Evolutionary conservation across 176 grass and related monocot species (phyloP).

Genomic region (Dactylis glomerata): DNA sequence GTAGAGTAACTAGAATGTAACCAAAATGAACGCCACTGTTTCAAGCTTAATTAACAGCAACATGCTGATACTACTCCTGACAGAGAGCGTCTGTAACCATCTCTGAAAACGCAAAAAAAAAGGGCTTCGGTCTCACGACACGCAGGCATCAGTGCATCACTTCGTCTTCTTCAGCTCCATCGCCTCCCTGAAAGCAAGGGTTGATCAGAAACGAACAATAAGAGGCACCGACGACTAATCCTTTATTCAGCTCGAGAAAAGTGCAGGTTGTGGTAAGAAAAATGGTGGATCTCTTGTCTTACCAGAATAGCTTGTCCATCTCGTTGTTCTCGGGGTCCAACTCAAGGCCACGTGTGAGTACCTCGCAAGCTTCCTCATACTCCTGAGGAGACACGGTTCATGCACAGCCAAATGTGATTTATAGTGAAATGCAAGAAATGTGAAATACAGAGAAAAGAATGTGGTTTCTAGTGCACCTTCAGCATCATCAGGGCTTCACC

Average conservation of each 20-base stretch:
- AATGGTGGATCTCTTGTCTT: not conserved
- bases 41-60: not conserved
- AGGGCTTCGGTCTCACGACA: not conserved
- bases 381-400: not conserved
- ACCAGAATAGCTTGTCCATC: constrained; percentile 13
- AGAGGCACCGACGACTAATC: not conserved
- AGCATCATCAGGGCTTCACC: constrained; percentile 33
- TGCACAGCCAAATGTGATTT: not conserved
- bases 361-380: not conserved
- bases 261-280: not conserved
- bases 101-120: not conserved
- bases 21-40: not conserved
- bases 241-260: not conserved
- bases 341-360: not conserved
- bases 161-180: constrained; percentile 3
- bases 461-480: not conserved
- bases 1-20: not conserved
- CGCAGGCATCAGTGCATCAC: not conserved
- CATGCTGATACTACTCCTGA: not conserved
- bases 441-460: no score
- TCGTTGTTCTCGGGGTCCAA: not conserved
- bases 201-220: no score
- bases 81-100: not conserved
- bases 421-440: not conserved
- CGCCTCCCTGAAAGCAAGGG: not conserved